Base-by-base conservation (phyloP, 768 basidiomycete species). In the Cantharellus anzutake region DNA sequence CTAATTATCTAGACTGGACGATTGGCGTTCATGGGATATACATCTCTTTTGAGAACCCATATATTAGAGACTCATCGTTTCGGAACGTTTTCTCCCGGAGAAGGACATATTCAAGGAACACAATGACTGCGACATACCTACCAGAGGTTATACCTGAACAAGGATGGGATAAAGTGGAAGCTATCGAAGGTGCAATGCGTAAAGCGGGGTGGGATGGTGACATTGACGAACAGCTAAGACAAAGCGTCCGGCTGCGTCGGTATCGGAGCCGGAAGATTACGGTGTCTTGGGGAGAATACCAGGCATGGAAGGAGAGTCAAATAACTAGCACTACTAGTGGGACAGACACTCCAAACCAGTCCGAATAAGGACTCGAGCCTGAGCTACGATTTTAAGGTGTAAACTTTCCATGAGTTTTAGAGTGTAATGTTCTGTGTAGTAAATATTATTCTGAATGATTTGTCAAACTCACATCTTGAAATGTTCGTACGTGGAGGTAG, bases 71-170 rank as follows among this genome's bases (percentile, higher is more conserved):
- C 11, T 84, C 86, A 3, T 82, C 84, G 16, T 61, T 59, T 60
- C 52, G 63, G 37, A 63, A 63, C 3, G 51, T 62, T 20, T 62
- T 60, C 4, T 44, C 56, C 2, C 60, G 65, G 3, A 63, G 65
- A 4, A 56, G 58, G 29, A 41, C 38, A 2, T n/a, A 56, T 2
- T 44, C 51, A 4, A 80, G 74, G 67, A 79, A 79, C 63, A 73
- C 76, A 0, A 82, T 93, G 65, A 78, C 81, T 5, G 92, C 93
- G 4, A 92, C 89, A 0, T 99, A 93, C 71, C 77, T 99, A 5
- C 96, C 96, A 3, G 83, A 97, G 59, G 86, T 99, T 61, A 84
- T 88, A 50, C 79, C 83, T 0, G 88, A 90, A 42, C 94, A 98
- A 70, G 92, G 89, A 4, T 99, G 96, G 96, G 80, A 82, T 62